Evolutionary conservation across 83 land plant species (phyloP).

Genomic region (Thuja plicata): DNA sequence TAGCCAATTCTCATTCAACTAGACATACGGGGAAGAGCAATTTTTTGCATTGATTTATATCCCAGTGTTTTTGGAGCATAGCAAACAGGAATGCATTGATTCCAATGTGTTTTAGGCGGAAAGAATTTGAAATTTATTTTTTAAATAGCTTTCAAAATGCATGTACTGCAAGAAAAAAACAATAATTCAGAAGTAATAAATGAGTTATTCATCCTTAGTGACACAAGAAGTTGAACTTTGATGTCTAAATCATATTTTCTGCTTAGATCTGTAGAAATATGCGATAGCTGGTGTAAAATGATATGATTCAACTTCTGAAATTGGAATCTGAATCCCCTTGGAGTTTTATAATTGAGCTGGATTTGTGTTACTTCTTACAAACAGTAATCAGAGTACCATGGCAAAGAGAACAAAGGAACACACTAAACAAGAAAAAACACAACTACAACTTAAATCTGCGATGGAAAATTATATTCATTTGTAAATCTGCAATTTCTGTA

Average conservation of each 20-base stretch:
- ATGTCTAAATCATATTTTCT: not conserved
- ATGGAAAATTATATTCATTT: not conserved
- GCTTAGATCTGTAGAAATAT: not conserved
- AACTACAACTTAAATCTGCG: not conserved
- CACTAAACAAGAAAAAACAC: not conserved
- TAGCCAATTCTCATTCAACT: not conserved
- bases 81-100: not conserved
- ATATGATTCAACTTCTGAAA: not conserved
- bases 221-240: not conserved
- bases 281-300: not conserved
- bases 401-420: not conserved
- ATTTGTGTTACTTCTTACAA: not conserved
- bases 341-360: not conserved
- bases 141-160: not conserved
- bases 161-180: not conserved
- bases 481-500: not conserved
- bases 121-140: not conserved
- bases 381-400: not conserved
- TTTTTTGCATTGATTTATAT: not conserved
- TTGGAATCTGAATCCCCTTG: not conserved
- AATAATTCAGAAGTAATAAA: not conserved
- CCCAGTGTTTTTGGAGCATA: not conserved
- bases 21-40: not conserved
- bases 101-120: not conserved
- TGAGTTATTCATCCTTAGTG: not conserved